Base-by-base conservation (phyloP, 768 basidiomycete species). In the Podaxis pistillaris region DNA sequence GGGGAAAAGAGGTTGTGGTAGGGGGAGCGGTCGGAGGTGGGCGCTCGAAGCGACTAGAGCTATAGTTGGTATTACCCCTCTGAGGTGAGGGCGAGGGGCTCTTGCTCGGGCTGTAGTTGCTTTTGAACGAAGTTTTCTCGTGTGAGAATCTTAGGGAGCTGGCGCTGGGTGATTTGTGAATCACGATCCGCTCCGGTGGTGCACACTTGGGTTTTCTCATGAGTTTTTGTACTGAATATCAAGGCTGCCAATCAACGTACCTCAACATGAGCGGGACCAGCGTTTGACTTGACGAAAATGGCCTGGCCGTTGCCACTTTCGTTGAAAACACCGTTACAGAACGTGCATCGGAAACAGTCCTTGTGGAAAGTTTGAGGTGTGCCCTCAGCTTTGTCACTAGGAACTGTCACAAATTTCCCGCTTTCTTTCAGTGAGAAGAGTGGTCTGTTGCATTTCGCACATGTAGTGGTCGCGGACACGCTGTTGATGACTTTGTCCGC, bases 321-420 rank as follows among this genome's bases (percentile, higher is more conserved):
- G 64, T 82, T 83, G 67, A 94, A 91, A 8, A 78, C 69, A 17
- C 82, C 80, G 49, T 84, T 76, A 67, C 92, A 94, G 22, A 88
- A 75, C 22, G 72, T 76, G 68, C 92, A 94, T 57, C 81, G 84
- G 73, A 94, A 93, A 70, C 92, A 94, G 47, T 85, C 81, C 2
- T 83, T 79, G 66, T 94, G 92, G 68, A 90, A 94, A 22, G 81
- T 79, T 70, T 82, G 81, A n/a, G 85, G 80, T 24, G 76, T 74
- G 8, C 56, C 46, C 17, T 77, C 77, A 33, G 75, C 79, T 49
- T 76, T 74, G 13, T 77, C 78, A 37, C 78, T 83, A 6, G 91
- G 89, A 30, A 92, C 83, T 1, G 89, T 89, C 36, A 93, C 84
- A 71, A 87, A 93, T 62, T 82, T 83, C 46, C 88, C 86, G 5